Conservation (phyloP, 2,329 filamentous ascomycete genomes). For the Colletotrichum sp. region DNA sequence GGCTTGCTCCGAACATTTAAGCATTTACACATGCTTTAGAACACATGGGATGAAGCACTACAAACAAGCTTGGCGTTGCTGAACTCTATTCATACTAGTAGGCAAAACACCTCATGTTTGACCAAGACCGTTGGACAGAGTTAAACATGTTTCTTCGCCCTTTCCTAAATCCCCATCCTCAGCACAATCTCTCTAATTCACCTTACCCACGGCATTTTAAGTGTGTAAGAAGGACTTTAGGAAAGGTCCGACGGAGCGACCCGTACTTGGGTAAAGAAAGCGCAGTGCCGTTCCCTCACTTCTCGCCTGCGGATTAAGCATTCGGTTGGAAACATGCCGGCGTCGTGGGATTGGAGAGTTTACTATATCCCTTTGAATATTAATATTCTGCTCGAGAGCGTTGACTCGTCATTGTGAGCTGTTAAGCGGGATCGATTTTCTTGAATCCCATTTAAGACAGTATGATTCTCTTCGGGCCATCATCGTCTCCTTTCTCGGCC, state of each 20-base stretch:
- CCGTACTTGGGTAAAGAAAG: background rate
- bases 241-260: background rate
- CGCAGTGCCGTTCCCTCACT: background rate
- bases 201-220: background rate
- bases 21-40: background rate
- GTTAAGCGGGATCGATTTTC: background rate
- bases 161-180: background rate
- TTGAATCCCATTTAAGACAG: background rate
- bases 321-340: background rate
- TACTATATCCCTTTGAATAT: background rate
- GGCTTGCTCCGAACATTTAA: background rate
- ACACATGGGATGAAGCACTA: background rate
- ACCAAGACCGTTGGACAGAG: background rate
- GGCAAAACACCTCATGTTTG: background rate
- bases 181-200: background rate
- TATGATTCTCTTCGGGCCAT: background rate
- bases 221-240: background rate
- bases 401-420: background rate
- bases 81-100: background rate
- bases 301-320: background rate
- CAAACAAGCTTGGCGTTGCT: background rate
- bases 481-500: accelerated
- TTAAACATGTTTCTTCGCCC: background rate
- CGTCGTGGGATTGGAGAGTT: background rate
- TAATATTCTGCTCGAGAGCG: background rate